phyloP scores from a whole-genome alignment of 495 filamentous ascomycete genomes.

The Trichoderma parareesei region DNA sequence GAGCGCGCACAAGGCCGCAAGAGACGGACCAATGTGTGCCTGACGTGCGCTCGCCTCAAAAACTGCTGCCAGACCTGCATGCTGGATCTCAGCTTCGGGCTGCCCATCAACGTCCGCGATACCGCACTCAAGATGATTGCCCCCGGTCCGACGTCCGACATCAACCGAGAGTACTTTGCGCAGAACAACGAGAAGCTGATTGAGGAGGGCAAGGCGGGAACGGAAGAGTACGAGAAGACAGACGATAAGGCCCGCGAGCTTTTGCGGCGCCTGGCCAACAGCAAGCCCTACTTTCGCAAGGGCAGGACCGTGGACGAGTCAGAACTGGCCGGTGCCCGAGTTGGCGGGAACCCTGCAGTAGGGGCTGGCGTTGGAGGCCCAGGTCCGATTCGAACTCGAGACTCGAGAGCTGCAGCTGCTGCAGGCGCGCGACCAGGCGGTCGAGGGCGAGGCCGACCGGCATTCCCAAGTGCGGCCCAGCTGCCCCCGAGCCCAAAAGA shows the following conservation, averaged over 20 bases:
- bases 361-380: slow-evolving; percentile 40
- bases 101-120: slow-evolving; percentile 89
- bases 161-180: slow-evolving; percentile 95
- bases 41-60: slow-evolving; percentile 91
- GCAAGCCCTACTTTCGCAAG: slow-evolving; percentile 89
- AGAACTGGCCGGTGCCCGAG: slow-evolving; percentile 29
- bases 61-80: slow-evolving; percentile 99
- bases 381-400: slow-evolving; percentile 64
- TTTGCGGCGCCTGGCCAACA: slow-evolving; percentile 73
- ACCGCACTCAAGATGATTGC: slow-evolving; percentile 97
- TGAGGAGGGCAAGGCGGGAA: slow-evolving; percentile 72
- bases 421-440: slow-evolving; percentile 40
- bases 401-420: slow-evolving; percentile 43
- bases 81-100: slow-evolving; percentile 89
- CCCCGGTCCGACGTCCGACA: slow-evolving; percentile 77
- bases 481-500: slow-evolving; percentile 74
- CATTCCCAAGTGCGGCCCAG: slow-evolving; percentile 62
- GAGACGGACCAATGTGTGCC: slow-evolving; percentile 82
- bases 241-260: slow-evolving; percentile 93
- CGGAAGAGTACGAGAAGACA: slow-evolving; percentile 88
- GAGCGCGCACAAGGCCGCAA: slow-evolving; percentile 80
- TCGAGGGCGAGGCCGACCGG: slow-evolving; percentile 44
- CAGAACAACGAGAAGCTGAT: slow-evolving; percentile 94
- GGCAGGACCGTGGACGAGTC: slow-evolving; percentile 52
- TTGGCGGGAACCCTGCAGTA: slow-evolving; percentile 38